Evolutionary conservation across 768 basidiomycete species (phyloP), one percentile per base, ranked within the genome.

Genomic region (Ramaria rubella): DNA sequence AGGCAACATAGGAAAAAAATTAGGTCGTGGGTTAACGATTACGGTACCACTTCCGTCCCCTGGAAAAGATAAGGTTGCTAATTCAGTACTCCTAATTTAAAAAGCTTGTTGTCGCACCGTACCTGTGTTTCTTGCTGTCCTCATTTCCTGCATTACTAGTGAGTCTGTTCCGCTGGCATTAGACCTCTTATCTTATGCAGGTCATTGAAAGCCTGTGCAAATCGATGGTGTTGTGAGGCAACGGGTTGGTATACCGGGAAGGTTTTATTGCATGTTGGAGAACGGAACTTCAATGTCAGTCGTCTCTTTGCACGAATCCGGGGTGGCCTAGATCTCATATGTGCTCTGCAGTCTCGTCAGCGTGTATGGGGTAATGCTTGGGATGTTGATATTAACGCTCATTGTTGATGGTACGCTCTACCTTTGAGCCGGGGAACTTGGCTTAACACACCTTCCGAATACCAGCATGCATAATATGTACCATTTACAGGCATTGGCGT

Each of bases 401-500:
- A 30, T 48, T 8, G 5, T 48, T 15, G 46, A 48, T 48, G 46
- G 46, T 30, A 48, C 21, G 11, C 17, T 27, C 46, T 48, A 23
- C 2, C 27, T 48, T 9, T 12, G 11, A 27, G 36, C 11, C n/a
- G 11, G 36, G 11, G n/a, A 11, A 11, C 36, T 38, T 38, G 27
- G 11, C 46, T 21, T 45, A 5, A 29, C 46, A 5, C n/a, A 42
- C 26, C 46, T 4, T 27, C 24, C 5, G 23, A 42, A 54, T n/a
- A n/a, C n/a, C n/a, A 54, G 52, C 21, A 24, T 38, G n/a, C n/a
- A 54, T 54, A 29, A 44, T 54, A 21, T 15, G 3, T 23, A 54
- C 43, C 17, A 15, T 54, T 12, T 54, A 54, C 42, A n/a, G 24
- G 9, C 38, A 54, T 15, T 54, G 40, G 52, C 17, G 5, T 17